phyloP scores from a whole-genome alignment of 2,329 filamentous ascomycete species.

The Ophiostoma sp. region DNA sequence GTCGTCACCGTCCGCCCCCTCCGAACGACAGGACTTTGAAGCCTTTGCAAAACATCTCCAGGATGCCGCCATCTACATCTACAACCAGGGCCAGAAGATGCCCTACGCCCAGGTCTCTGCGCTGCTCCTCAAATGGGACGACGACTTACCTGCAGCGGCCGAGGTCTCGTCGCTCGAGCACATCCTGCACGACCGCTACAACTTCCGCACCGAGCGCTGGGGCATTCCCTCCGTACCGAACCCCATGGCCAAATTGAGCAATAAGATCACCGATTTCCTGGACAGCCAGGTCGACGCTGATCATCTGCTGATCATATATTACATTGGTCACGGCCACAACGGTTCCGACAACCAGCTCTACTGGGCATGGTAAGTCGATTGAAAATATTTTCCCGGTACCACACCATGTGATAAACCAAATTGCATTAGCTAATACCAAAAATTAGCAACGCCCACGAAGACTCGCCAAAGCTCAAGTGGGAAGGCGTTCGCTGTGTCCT shows the following conservation, averaged over 20 bases:
- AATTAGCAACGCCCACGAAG: constrained; percentile 50
- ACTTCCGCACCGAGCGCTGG: constrained; percentile 56
- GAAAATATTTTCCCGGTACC: background rate
- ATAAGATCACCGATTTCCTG: constrained; percentile 55
- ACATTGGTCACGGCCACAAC: constrained; percentile 56
- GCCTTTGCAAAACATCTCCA: constrained; percentile 62
- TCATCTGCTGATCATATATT: constrained; percentile 60
- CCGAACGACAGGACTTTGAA: constrained; percentile 57
- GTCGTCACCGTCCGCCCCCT: background rate
- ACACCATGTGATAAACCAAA: background rate
- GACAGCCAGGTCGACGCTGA: constrained; percentile 49
- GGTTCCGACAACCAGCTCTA: constrained; percentile 57
- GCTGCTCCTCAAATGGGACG: constrained; percentile 57
- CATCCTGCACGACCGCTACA: constrained; percentile 55
- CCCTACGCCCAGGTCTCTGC: constrained; percentile 56
- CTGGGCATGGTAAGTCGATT: constrained; percentile 57
- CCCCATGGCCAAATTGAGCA: constrained; percentile 56
- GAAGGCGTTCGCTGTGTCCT: constrained; percentile 57
- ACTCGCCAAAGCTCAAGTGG: constrained; percentile 59
- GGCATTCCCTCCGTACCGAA: constrained; percentile 55
- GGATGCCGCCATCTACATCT: constrained; percentile 62
- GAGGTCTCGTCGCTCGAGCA: constrained; percentile 52
- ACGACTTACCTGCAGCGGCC: constrained; percentile 48
- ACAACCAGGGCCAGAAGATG: constrained; percentile 54
- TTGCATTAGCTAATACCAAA: constrained; percentile 22